These are phyloP conservation scores for Suillus occidentalis DNA, from an alignment of 768 basidiomycete species.

Conservation along the genomic window DNA sequence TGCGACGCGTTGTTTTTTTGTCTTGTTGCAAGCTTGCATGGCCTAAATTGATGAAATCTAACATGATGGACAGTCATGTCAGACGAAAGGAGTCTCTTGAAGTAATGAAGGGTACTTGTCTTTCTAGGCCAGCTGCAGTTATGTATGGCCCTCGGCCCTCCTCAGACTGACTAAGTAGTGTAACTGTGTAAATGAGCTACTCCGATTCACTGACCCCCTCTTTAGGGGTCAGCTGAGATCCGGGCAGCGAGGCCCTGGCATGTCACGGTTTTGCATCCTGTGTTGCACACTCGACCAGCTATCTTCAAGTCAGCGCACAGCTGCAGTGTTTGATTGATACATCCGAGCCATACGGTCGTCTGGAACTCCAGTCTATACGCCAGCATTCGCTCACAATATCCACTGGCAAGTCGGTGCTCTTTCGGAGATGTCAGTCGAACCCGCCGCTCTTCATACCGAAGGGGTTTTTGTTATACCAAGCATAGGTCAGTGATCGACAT, in stretches of 20 bases:
- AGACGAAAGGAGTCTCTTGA: too few relatives aligned
- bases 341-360: not conserved
- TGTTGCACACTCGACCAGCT: not conserved
- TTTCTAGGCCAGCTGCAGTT: too few relatives aligned
- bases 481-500: not conserved
- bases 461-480: not conserved
- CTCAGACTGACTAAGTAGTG: not conserved
- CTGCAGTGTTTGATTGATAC: not conserved
- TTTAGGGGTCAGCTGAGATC: not conserved
- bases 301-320: not conserved
- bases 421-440: conserved; percentile 1
- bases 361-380: not conserved
- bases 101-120: too few relatives aligned
- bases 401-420: not conserved
- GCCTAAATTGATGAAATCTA: too few relatives aligned
- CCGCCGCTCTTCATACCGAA: not conserved
- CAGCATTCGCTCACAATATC: not conserved
- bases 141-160: too few relatives aligned
- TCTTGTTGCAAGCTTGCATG: too few relatives aligned
- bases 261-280: not conserved
- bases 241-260: not conserved
- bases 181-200: not conserved
- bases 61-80: too few relatives aligned
- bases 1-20: too few relatives aligned
- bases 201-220: not conserved